Conservation (phyloP, 108 stramenopile species). For the Skeletonema tropicum region DNA sequence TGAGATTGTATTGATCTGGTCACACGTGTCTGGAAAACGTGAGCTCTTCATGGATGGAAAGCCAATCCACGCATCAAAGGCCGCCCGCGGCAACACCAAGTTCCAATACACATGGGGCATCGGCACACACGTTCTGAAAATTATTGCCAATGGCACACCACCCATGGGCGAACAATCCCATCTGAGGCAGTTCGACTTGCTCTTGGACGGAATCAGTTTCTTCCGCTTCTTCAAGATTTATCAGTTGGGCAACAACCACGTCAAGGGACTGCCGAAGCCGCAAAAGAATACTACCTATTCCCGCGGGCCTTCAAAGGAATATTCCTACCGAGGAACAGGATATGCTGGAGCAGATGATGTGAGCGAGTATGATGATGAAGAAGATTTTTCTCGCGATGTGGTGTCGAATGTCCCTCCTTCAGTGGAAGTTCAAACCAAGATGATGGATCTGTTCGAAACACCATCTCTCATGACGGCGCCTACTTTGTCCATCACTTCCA, state of each 20-base stretch:
- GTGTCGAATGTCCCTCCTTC: slow-evolving; percentile 3
- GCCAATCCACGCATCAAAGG: slow-evolving; percentile 68
- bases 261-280: background rate
- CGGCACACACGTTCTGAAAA: slow-evolving; percentile 60
- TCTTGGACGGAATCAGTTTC: slow-evolving; percentile 78
- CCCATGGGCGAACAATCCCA: slow-evolving; percentile 19
- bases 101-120: slow-evolving; percentile 68
- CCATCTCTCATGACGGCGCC: background rate
- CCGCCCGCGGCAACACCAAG: slow-evolving; percentile 54
- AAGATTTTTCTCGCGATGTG: background rate
- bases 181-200: slow-evolving; percentile 72
- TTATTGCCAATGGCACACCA: slow-evolving; percentile 67
- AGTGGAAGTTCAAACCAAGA: background rate
- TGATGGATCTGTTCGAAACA: background rate
- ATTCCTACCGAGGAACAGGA: slow-evolving; percentile 8
- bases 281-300: background rate
- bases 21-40: slow-evolving; percentile 50
- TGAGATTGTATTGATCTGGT: slow-evolving; percentile 56
- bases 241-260: slow-evolving; percentile 58
- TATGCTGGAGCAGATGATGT: background rate
- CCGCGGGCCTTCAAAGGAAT: slow-evolving; percentile 1
- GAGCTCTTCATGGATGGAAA: slow-evolving; percentile 43
- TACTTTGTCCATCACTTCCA: background rate
- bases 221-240: slow-evolving; percentile 80
- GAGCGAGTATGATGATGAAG: slow-evolving; percentile 6